Conservation (phyloP, 768 basidiomycete genomes). For the Tricholoma furcatifolium region DNA sequence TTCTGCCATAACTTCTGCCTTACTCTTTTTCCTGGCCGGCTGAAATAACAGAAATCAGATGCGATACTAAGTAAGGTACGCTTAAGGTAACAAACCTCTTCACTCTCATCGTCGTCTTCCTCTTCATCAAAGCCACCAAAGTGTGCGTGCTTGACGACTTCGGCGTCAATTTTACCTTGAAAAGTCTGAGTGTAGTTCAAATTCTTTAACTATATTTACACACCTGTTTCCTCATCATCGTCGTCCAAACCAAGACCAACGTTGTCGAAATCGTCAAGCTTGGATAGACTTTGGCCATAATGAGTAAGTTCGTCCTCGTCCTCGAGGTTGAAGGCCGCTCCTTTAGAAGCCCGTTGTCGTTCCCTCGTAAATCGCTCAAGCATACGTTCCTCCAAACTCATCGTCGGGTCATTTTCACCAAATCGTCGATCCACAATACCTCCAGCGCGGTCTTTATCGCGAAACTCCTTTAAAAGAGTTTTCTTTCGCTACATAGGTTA, state of each 20-base stretch:
- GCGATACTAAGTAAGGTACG: not conserved
- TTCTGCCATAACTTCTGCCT: conserved; percentile 97
- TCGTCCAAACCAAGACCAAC: conserved; percentile 58
- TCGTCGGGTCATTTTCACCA: conserved; percentile 89
- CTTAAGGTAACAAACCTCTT: conserved; percentile 32
- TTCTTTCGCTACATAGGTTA: conserved; percentile 65
- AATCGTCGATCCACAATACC: conserved; percentile 93
- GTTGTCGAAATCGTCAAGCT: conserved; percentile 81
- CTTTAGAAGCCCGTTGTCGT: conserved; percentile 75
- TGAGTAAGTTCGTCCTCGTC: conserved; percentile 91
- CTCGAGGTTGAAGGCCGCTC: conserved; percentile 83
- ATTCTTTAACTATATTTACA: conserved; percentile 3
- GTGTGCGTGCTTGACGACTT: conserved; percentile 67
- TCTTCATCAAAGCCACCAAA: conserved; percentile 88
- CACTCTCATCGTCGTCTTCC: conserved; percentile 49
- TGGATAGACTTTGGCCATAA: conserved; percentile 86
- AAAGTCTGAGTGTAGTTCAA: conserved; percentile 1
- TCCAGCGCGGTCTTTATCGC: conserved; percentile 78
- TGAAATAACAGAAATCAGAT: conserved; percentile 24
- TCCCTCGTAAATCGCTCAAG: conserved; percentile 94
- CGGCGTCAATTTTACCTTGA: conserved; percentile 65
- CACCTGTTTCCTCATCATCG: conserved; percentile 51
- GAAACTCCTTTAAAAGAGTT: conserved; percentile 84
- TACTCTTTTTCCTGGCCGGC: conserved; percentile 85
- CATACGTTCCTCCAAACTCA: conserved; percentile 97